Evolutionary conservation across 352 stramenopile genomes (phyloP).

Genomic region (Pythium grandisporangium): DNA sequence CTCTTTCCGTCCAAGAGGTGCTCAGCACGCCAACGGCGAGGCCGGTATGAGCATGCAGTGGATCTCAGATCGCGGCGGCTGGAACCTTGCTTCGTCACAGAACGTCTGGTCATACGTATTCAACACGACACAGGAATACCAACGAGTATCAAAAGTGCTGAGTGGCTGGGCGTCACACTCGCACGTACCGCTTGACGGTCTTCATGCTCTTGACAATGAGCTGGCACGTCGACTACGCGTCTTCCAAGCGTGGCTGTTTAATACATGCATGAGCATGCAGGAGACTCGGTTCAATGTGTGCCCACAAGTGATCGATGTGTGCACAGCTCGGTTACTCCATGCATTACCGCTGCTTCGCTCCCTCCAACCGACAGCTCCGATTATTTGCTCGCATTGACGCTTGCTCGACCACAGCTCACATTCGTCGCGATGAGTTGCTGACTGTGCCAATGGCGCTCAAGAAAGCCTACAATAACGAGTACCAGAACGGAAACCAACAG

Average conservation of each 20-base stretch:
- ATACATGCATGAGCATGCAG: not conserved
- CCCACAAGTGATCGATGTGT: not conserved
- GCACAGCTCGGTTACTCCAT: not conserved
- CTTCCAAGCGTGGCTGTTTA: not conserved
- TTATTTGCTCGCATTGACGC: not conserved
- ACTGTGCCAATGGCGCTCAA: not conserved
- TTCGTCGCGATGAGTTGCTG: not conserved
- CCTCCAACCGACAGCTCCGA: not conserved
- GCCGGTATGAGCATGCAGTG: conserved; percentile 10
- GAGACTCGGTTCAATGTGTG: conserved; percentile 1
- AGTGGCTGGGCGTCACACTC: conserved; percentile 9
- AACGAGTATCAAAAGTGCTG: conserved; percentile 13
- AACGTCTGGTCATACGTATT: conserved; percentile 22
- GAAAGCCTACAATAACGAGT: too few species aligned
- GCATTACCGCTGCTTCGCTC: not conserved
- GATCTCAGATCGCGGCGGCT: conserved; percentile 18
- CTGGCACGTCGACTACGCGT: not conserved
- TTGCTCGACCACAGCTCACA: too few species aligned
- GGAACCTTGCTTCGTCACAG: conserved; percentile 13
- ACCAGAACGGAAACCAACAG: not conserved
- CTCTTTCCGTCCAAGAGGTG: conserved; percentile 16
- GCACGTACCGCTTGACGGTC: too few species aligned
- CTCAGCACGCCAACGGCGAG: conserved; percentile 11
- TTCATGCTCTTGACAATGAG: too few species aligned
- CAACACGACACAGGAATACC: conserved; percentile 18